A percentile compares a stretch with the other conserved stretches of the same genome.
Conservation (phyloP, 2,329 filamentous ascomycete genomes). For the Fusarium staphyleae region DNA sequence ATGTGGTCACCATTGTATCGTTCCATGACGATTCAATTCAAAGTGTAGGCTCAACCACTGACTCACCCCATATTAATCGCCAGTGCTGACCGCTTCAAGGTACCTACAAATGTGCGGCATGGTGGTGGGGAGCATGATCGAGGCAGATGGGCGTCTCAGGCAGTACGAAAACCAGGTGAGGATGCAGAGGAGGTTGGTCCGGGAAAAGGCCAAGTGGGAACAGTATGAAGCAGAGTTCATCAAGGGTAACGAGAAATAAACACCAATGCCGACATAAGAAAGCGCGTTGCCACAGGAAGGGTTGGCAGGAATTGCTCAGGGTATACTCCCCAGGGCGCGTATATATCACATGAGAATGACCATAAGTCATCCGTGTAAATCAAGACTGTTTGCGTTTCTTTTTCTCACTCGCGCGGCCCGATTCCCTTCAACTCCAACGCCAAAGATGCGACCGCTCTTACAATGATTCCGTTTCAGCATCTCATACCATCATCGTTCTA, state of each 20-base stretch:
- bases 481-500: slow-evolving; percentile 31
- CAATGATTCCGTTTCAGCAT: background rate
- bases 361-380: slow-evolving; percentile 36
- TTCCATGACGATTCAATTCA: slow-evolving; percentile 76
- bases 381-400: slow-evolving; percentile 26
- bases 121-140: slow-evolving; percentile 79
- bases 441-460: slow-evolving; percentile 17
- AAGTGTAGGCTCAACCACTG: slow-evolving; percentile 64
- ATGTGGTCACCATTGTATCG: slow-evolving; percentile 75
- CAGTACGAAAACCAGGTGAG: slow-evolving; percentile 71
- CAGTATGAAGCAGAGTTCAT: slow-evolving; percentile 68
- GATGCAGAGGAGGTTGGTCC: slow-evolving; percentile 67
- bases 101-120: slow-evolving; percentile 87
- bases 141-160: slow-evolving; percentile 73
- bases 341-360: slow-evolving; percentile 26
- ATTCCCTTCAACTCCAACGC: slow-evolving; percentile 32
- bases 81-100: slow-evolving; percentile 51
- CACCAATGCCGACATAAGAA: background rate
- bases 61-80: background rate
- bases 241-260: slow-evolving; percentile 50
- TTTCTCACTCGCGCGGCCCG: slow-evolving; percentile 28
- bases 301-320: slow-evolving; percentile 13
- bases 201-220: slow-evolving; percentile 73
- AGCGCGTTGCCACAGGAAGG: slow-evolving; percentile 5
- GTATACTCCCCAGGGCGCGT: slow-evolving; percentile 27